phyloP scores from a whole-genome alignment of 148 eudicot genomes.

The Simmondsia chinensis region DNA sequence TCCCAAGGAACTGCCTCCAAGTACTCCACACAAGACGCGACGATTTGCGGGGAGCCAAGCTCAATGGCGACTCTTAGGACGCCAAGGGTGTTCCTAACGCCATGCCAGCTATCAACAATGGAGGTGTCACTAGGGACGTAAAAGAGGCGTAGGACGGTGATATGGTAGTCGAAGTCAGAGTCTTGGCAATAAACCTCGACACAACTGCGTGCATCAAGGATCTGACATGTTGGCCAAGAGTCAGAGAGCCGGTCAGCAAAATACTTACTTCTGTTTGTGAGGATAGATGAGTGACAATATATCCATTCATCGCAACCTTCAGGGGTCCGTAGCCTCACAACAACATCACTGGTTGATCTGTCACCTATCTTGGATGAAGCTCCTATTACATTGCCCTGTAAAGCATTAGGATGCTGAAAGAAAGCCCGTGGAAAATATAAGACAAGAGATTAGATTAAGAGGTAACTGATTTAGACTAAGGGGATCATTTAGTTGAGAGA shows the following conservation, averaged over 20 bases:
- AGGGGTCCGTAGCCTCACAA: conserved; percentile 68
- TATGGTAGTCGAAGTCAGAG: conserved; percentile 54
- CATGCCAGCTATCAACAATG: conserved; percentile 37
- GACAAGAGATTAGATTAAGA: too few species aligned
- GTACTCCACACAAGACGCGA: conserved; percentile 58
- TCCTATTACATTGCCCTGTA: conserved; percentile 36
- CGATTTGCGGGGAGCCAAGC: conserved; percentile 62
- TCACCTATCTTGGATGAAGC: conserved; percentile 48
- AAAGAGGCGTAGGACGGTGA: conserved; percentile 61
- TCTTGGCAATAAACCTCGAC: conserved; percentile 82
- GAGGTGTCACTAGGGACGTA: conserved; percentile 29
- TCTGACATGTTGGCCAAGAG: conserved; percentile 91
- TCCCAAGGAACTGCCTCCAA: conserved; percentile 95
- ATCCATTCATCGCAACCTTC: conserved; percentile 87
- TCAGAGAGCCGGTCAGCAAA: conserved; percentile 92
- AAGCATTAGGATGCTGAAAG: too few species aligned
- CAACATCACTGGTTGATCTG: conserved; percentile 80
- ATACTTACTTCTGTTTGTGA: conserved; percentile 65
- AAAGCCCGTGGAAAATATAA: too few species aligned
- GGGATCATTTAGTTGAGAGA: too few species aligned
- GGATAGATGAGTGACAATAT: conserved; percentile 76
- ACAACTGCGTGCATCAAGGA: conserved; percentile 85
- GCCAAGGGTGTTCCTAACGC: conserved; percentile 72
- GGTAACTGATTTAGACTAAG: too few species aligned
- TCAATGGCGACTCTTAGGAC: conserved; percentile 57